These are phyloP conservation scores for Aspergillus calidoustus DNA, from an alignment of 2,329 filamentous ascomycete genomes.

Conservation along the genomic window DNA sequence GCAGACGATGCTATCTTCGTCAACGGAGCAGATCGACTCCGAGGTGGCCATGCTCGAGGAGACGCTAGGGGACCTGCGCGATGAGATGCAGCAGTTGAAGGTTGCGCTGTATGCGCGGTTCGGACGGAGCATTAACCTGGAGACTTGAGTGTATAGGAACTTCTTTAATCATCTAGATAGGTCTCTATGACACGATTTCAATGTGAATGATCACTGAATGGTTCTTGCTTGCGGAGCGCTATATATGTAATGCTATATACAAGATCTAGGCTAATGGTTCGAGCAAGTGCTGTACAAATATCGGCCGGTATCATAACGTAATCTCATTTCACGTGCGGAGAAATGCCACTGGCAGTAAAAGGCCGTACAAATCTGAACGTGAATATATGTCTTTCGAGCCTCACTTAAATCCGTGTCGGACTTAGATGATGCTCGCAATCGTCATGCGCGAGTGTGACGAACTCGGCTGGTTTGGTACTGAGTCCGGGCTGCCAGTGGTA, in stretches of 20 bases:
- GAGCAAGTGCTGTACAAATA: conserved; percentile 1
- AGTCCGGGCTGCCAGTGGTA: conserved; percentile 25
- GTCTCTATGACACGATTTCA: conserved; percentile 1
- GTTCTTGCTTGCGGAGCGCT: neutral
- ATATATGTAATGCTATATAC: conserved; percentile 7
- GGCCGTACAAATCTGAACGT: conserved; percentile 1
- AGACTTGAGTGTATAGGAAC: conserved; percentile 63
- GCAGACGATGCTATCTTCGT: conserved; percentile 77
- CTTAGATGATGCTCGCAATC: conserved; percentile 52
- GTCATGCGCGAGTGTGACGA: conserved; percentile 50
- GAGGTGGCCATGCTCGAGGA: conserved; percentile 79
- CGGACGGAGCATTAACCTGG: conserved; percentile 94
- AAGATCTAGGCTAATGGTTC: conserved; percentile 1
- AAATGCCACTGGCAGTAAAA: neutral
- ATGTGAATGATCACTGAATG: conserved; percentile 1
- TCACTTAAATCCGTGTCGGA: neutral
- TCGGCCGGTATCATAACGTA: conserved; percentile 4
- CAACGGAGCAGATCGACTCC: conserved; percentile 73
- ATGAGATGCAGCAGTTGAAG: conserved; percentile 90
- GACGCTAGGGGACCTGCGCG: conserved; percentile 72
- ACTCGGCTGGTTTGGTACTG: conserved; percentile 32
- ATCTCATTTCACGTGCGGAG: conserved; percentile 4
- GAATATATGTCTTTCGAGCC: neutral
- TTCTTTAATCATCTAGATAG: neutral
- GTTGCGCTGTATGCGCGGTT: conserved; percentile 92